A percentile compares a stretch with the other conserved stretches of the same genome.
phyloP scores from a whole-genome alignment of 2,329 filamentous ascomycete genomes.

The Nothopassalora personata region DNA sequence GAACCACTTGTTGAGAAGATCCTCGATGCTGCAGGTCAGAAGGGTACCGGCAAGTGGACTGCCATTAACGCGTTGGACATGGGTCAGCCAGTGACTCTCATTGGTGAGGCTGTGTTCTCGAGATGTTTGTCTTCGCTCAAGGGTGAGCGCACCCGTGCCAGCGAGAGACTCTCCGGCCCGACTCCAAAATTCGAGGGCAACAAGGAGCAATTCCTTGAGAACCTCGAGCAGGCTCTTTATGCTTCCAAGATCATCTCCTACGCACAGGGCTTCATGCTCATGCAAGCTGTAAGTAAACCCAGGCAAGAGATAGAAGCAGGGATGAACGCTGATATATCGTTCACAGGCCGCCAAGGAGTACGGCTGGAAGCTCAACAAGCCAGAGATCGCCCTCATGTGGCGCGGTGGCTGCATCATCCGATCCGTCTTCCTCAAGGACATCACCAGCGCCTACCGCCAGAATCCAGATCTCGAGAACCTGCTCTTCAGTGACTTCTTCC shows the following conservation, averaged over 20 bases:
- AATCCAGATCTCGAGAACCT: constrained; percentile 96
- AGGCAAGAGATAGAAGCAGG: background rate
- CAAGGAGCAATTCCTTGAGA: constrained; percentile 88
- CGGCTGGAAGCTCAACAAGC: constrained; percentile 99
- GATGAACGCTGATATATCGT: constrained; percentile 6
- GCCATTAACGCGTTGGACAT: constrained; percentile 98
- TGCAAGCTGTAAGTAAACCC: constrained; percentile 72
- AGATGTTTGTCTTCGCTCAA: constrained; percentile 94
- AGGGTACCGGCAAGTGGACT: constrained; percentile 99
- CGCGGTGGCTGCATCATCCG: constrained; percentile 99
- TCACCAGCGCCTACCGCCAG: constrained; percentile 91
- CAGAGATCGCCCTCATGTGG: constrained; percentile 99
- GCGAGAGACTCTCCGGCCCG: constrained; percentile 72
- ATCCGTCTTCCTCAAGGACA: constrained; percentile 99
- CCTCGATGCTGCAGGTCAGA: constrained; percentile 95
- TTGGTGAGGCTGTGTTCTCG: constrained; percentile 92
- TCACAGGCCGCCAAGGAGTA: constrained; percentile 89
- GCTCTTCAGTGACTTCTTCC: constrained; percentile 99
- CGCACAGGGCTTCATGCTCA: constrained; percentile 99
- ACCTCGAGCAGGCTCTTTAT: constrained; percentile 98
- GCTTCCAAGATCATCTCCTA: constrained; percentile 99
- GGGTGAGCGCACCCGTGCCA: constrained; percentile 80
- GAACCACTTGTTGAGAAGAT: constrained; percentile 96
- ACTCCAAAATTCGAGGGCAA: constrained; percentile 77
- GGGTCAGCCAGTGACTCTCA: constrained; percentile 96